Conservation (phyloP, 2,329 filamentous ascomycete genomes). For the Chrysoporthe austroafricana region DNA sequence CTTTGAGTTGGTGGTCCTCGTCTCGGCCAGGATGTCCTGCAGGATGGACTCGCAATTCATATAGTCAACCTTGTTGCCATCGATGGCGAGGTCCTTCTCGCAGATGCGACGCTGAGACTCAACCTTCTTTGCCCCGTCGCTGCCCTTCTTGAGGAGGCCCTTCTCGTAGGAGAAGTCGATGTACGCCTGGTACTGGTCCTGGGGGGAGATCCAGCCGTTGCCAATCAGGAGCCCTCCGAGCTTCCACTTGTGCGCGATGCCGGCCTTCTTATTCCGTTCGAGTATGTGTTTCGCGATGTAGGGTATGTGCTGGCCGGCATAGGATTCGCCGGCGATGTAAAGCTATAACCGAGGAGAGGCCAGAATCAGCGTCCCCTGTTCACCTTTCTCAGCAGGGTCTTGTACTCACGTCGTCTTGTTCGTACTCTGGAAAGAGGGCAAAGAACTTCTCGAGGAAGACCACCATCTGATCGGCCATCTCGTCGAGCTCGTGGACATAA, state of each 20-base stretch:
- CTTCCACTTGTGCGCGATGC: slow-evolving; percentile 66
- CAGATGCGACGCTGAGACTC: slow-evolving; percentile 74
- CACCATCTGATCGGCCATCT: slow-evolving; percentile 90
- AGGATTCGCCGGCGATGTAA: slow-evolving; percentile 95
- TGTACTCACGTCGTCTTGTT: slow-evolving; percentile 80
- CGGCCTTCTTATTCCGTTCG: slow-evolving; percentile 74
- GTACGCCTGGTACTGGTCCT: slow-evolving; percentile 88
- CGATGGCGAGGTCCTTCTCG: slow-evolving; percentile 58
- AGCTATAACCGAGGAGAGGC: slow-evolving; percentile 57
- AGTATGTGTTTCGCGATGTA: slow-evolving; percentile 94
- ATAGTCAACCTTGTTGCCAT: slow-evolving; percentile 66
- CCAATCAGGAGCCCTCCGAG: slow-evolving; percentile 88
- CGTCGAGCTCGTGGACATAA: slow-evolving; percentile 80
- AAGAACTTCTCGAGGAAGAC: slow-evolving; percentile 93
- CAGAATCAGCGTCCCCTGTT: slow-evolving; percentile 1
- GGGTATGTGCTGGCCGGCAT: slow-evolving; percentile 94
- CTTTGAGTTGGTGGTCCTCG: slow-evolving; percentile 54
- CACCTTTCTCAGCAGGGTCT: not conserved
- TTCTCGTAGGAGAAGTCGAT: slow-evolving; percentile 79
- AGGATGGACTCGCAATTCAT: slow-evolving; percentile 77
- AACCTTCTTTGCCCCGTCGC: slow-evolving; percentile 64
- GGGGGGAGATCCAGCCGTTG: slow-evolving; percentile 94
- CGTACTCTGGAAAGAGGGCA: slow-evolving; percentile 85
- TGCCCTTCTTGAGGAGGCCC: slow-evolving; percentile 71
- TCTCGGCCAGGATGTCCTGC: slow-evolving; percentile 69